Conservation (phyloP, 139 green algal genomes). For the Tetraselmis chui region DNA sequence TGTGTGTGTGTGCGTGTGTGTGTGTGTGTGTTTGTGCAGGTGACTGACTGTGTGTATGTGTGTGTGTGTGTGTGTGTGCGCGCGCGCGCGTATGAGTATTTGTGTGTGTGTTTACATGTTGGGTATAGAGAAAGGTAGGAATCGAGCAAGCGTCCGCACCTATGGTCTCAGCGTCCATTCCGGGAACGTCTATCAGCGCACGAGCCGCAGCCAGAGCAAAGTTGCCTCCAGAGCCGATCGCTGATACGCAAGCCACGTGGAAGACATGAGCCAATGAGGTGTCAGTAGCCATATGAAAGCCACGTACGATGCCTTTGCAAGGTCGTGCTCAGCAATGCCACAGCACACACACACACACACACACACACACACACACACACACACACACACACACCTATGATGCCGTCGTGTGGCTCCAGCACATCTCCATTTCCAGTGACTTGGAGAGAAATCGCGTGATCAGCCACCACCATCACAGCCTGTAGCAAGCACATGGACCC, state of each 20-base stretch:
- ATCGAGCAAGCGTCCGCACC: slow-evolving; percentile 13
- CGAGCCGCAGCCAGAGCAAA: slow-evolving; percentile 72
- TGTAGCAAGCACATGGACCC: too few relatives aligned
- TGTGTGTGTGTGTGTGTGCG: too few relatives aligned
- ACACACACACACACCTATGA: slow-evolving; percentile 39
- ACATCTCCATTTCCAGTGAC: slow-evolving; percentile 90
- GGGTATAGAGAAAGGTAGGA: too few relatives aligned
- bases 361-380: background rate
- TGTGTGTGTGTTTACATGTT: too few relatives aligned
- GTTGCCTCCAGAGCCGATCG: slow-evolving; percentile 68
- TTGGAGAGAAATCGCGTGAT: slow-evolving; percentile 55
- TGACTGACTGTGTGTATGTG: too few relatives aligned
- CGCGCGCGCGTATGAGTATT: too few relatives aligned
- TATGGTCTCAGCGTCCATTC: slow-evolving; percentile 52
- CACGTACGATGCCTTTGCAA: too few relatives aligned
- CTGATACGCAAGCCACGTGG: slow-evolving; percentile 20
- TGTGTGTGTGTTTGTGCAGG: too few relatives aligned
- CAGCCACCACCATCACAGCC: slow-evolving; percentile 77
- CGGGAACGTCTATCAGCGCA: slow-evolving; percentile 64
- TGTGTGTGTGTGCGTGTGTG: too few relatives aligned
- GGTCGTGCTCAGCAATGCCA: too few relatives aligned
- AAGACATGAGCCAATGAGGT: too few relatives aligned
- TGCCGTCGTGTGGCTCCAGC: slow-evolving; percentile 77
- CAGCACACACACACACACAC: background rate
- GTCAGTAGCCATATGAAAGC: too few relatives aligned